Conservation (phyloP, 352 stramenopile genomes). For the Pythium folliculosum region DNA sequence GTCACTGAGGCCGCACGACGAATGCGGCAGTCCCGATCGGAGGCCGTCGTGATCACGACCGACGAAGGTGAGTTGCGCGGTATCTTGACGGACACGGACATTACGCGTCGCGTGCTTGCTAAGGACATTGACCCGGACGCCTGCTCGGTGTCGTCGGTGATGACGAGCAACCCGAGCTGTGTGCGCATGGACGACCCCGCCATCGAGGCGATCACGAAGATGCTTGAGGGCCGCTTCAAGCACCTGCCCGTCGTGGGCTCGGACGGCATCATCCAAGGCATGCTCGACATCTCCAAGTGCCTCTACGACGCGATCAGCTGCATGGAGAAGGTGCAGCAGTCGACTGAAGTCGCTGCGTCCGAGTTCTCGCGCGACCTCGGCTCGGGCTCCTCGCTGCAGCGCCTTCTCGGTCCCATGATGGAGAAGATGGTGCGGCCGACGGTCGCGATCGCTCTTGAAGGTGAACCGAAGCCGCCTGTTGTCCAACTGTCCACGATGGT, state of each 20-base stretch:
- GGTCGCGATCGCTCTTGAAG: conserved; percentile 77
- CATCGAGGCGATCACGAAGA: conserved; percentile 88
- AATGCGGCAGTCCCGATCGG: conserved; percentile 81
- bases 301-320: conserved; percentile 87
- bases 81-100: conserved; percentile 88
- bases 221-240: conserved; percentile 88
- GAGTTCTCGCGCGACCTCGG: conserved; percentile 83
- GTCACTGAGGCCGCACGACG: conserved; percentile 79
- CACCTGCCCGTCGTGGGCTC: conserved; percentile 79
- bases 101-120: conserved; percentile 80
- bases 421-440: conserved; percentile 89
- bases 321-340: conserved; percentile 87
- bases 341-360: conserved; percentile 70
- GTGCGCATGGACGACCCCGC: conserved; percentile 81
- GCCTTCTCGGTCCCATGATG: conserved; percentile 84
- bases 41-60: conserved; percentile 87
- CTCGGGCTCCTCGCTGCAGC: conserved; percentile 66
- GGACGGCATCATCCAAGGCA: conserved; percentile 73
- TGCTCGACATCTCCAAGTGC: conserved; percentile 92
- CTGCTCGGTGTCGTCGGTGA: conserved; percentile 78
- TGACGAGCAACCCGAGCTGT: conserved; percentile 83
- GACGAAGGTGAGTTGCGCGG: conserved; percentile 79
- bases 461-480: conserved; percentile 77
- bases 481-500: conserved; percentile 74
- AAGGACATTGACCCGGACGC: conserved; percentile 81